Conservation (phyloP, 2,329 filamentous ascomycete species). For the Aspergillus uvarum region DNA sequence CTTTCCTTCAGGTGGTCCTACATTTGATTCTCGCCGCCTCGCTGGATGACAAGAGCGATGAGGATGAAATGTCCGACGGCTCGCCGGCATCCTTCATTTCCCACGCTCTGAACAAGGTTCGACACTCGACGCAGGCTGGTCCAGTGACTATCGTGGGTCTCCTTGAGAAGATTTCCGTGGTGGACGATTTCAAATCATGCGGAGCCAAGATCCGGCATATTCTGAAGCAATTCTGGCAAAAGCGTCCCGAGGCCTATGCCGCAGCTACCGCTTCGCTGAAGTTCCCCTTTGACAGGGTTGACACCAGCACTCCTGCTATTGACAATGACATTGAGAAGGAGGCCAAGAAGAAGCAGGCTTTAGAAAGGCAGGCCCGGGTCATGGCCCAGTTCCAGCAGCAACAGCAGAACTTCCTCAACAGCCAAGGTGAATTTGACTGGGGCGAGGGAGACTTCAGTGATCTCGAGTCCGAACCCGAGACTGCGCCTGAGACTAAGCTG, state of each 20-base stretch:
- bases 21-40: conserved; percentile 85
- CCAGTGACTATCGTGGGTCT: conserved; percentile 53
- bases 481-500: conserved; percentile 65
- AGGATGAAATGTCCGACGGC: conserved; percentile 52
- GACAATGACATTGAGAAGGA: conserved; percentile 62
- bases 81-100: conserved; percentile 67
- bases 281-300: conserved; percentile 73
- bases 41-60: conserved; percentile 70
- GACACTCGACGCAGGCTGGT: conserved; percentile 42
- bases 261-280: conserved; percentile 59
- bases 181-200: conserved; percentile 76
- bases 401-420: conserved; percentile 90
- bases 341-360: conserved; percentile 83
- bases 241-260: conserved; percentile 71
- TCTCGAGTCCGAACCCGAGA: conserved; percentile 49
- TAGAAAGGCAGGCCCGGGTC: conserved; percentile 85
- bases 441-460: conserved; percentile 78
- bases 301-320: conserved; percentile 76
- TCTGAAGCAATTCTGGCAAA: conserved; percentile 80
- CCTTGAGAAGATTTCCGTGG: conserved; percentile 56
- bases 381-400: conserved; percentile 99
- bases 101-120: conserved; percentile 65
- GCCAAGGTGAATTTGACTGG: conserved; percentile 84
- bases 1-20: conserved; percentile 85
- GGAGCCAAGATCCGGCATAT: conserved; percentile 82